Base-by-base conservation (phyloP, 768 basidiomycete species). In the Pisolithus marmoratus region DNA sequence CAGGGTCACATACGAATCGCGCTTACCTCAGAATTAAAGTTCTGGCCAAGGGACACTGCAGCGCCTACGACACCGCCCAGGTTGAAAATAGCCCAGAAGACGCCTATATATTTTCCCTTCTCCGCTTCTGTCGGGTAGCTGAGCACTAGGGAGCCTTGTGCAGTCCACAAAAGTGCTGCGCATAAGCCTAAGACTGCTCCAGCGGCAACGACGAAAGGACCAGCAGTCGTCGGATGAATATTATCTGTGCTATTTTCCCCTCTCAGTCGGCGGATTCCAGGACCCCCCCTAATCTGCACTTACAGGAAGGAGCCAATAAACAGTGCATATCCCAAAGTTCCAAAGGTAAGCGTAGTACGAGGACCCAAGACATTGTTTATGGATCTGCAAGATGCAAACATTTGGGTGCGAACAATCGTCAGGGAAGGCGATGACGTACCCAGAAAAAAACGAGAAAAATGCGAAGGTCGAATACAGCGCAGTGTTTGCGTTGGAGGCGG, bases 21-120 rank as follows among this genome's bases (percentile, higher is more conserved):
- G 23, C 76, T 27, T 57, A 84, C 86, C 61, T 64, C 71, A 22
- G 82, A 84, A 45, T 85, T 63, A 60, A 80, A 83, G 61, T 90
- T 90, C 58, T 80, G 72, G 1, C 80, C 90, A 36, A 91, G 72
- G 14, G 88, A 82, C 29, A 91, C 86, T 8, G 84, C 72, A 5
- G 87, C 80, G 27, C 90, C 89, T 43, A 92, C 82, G 44, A 93
- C 86, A 43, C 83, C 83, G 26, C 88, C 88, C 20, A 90, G 54
- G 59, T 91, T 90, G 72, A 93, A 92, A 54, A 91, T 86, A 41
- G 78, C 70, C 90, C 90, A 92, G 70, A 91, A 92, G 43, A 89
- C 80, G 38, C 78, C 83, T 48, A 92, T 89, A 67, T 77, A 90
- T 29, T 68, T 71, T 15, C 89, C 89, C 65, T 92, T 92, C 63